Evolutionary conservation across 495 filamentous ascomycete species (phyloP), one percentile per base, ranked within the genome.

Genomic region (Letharia columbiana): DNA sequence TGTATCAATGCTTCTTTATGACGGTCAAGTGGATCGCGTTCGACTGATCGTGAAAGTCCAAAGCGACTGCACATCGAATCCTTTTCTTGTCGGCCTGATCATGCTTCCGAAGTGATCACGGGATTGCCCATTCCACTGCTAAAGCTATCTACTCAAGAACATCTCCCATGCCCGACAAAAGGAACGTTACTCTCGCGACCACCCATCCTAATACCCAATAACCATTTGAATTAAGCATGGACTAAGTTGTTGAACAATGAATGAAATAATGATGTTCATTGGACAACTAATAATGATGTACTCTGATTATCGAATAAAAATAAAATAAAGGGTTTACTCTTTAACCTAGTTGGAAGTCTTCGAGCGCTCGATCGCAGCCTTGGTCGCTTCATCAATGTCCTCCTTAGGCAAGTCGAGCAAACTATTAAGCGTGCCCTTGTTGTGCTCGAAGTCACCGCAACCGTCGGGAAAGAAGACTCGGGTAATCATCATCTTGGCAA

Each of bases 381-480:
- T 77, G 0, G 83, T 86, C 10, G 71, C 70, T 67, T 83, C 82
- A 71, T 87, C 85, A 64, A 89, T 64, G 67, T 85, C 79, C 74
- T 89, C 86, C 68, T 78, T 72, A 18, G 82, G 78, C 64, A 89
- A 69, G 0, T 78, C 83, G 37, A 89, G 73, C 58, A 77, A 41
- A 9, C 73, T 73, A 66, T 89, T 89, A 8, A 73, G 72, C 61
- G 80, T 59, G 3, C 77, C 77, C 7, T 67, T 67, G 60, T 65
- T 77, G 10, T 61, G 64, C 63, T 77, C 75, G 64, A 73, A 78
- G 61, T 84, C 72, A 0, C 80, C 79, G 15, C 63, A 68, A 0
- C 75, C 79, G 57, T 80, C 77, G 18, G 77, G 75, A 50, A 70
- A 83, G 63, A 87, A 88, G 4, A 79, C 66, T 0, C 79, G 71